Percentiles rank a stretch among this genome's conserved stretches.
phyloP scores from a whole-genome alignment of 441 rosid species.

The Erodium moschatum region DNA sequence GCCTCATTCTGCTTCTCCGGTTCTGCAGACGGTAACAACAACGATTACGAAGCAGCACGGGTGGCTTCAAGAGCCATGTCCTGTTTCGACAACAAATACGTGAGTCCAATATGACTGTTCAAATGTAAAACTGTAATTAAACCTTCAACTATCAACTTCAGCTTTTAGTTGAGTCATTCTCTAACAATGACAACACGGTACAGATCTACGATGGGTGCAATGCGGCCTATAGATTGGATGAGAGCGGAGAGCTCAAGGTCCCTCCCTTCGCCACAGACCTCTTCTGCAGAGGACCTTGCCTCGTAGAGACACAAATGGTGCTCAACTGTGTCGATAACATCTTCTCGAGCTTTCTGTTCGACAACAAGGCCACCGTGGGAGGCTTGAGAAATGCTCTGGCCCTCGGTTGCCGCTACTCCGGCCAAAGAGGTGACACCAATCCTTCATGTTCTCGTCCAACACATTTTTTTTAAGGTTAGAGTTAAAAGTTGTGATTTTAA shows the following conservation, averaged over 20 bases:
- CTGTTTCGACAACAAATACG: conserved; percentile 47
- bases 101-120: no score
- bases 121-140: no score
- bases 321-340: conserved; percentile 40
- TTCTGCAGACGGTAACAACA: not conserved
- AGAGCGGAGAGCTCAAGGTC: conserved; percentile 39
- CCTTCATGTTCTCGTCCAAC: not conserved
- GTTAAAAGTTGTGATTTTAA: no score
- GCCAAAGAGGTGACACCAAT: conserved; percentile 33
- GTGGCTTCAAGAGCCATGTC: conserved; percentile 32
- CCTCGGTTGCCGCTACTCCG: conserved; percentile 44
- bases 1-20: conserved; percentile 23
- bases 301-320: conserved; percentile 39
- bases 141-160: no score
- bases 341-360: conserved; percentile 39
- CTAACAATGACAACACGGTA: no score
- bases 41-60: conserved; percentile 23
- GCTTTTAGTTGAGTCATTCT: no score
- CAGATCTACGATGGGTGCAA: conserved; percentile 43
- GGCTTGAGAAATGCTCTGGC: conserved; percentile 32
- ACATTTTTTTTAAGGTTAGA: not conserved
- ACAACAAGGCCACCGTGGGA: conserved; percentile 35
- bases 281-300: conserved; percentile 51
- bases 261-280: conserved; percentile 34
- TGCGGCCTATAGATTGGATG: conserved; percentile 40